Percentiles rank a stretch among this genome's conserved stretches.
Conservation (phyloP, 805 yeast species). For the Torulaspora delbrueckii region DNA sequence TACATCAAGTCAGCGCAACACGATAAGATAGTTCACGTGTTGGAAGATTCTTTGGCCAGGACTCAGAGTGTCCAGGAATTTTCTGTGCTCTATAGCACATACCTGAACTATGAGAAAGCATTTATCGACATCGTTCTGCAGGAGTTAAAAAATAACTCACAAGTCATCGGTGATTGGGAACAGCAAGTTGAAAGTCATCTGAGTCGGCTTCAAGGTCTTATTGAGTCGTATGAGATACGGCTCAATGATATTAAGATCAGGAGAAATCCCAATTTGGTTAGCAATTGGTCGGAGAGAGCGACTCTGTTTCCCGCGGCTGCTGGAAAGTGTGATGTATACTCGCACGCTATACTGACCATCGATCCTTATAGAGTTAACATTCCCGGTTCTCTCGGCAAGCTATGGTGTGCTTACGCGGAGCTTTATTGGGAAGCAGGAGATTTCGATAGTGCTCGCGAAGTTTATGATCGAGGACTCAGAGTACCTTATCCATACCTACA, state of each 20-base stretch:
- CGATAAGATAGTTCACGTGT: slow-evolving; percentile 39
- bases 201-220: slow-evolving; percentile 47
- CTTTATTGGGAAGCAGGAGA: slow-evolving; percentile 57
- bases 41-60: slow-evolving; percentile 44
- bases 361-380: slow-evolving; percentile 49
- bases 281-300: slow-evolving; percentile 65
- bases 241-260: slow-evolving; percentile 64
- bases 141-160: slow-evolving; percentile 13
- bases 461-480: slow-evolving; percentile 59
- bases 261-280: slow-evolving; percentile 56
- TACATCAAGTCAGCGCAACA: slow-evolving; percentile 39
- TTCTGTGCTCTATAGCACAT: slow-evolving; percentile 56
- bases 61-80: slow-evolving; percentile 58
- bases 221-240: slow-evolving; percentile 52
- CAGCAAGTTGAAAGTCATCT: slow-evolving; percentile 41
- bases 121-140: slow-evolving; percentile 9
- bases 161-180: slow-evolving; percentile 25
- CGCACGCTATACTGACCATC: slow-evolving; percentile 59
- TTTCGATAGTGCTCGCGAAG: slow-evolving; percentile 52
- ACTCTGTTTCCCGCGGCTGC: slow-evolving; percentile 39
- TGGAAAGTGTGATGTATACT: slow-evolving; percentile 46
- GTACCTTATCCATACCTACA: slow-evolving; percentile 61
- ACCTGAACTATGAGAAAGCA: slow-evolving; percentile 47
- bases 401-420: slow-evolving; percentile 70
- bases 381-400: slow-evolving; percentile 44